Conservation (phyloP, 495 filamentous ascomycete genomes). For the Daldinia loculata region DNA sequence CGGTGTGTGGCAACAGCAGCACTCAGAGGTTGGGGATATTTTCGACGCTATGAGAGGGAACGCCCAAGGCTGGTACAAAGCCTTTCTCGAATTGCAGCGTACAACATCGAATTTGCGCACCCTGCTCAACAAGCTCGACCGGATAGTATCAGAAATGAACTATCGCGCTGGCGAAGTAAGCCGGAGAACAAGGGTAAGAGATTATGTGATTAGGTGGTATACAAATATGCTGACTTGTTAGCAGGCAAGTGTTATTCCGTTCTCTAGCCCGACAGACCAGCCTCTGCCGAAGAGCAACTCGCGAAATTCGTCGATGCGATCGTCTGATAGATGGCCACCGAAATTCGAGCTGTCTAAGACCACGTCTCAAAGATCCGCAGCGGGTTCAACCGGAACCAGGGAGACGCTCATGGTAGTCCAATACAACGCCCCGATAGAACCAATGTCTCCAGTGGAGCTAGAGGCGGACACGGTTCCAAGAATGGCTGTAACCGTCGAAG, state of each 20-base stretch:
- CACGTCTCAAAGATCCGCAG: conserved; percentile 25
- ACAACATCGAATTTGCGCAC: conserved; percentile 69
- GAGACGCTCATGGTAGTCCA: conserved; percentile 38
- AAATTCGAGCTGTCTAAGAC: conserved; percentile 27
- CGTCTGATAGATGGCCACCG: conserved; percentile 27
- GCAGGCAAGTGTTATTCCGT: conserved; percentile 32
- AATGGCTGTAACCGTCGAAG: conserved; percentile 20
- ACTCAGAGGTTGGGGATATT: conserved; percentile 66
- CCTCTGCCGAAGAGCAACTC: conserved; percentile 32
- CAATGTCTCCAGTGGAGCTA: conserved; percentile 29
- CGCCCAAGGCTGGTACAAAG: conserved; percentile 83
- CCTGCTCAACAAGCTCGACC: conserved; percentile 68
- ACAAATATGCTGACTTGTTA: conserved; percentile 16
- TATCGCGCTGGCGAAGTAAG: conserved; percentile 76
- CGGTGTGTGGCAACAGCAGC: conserved; percentile 61
- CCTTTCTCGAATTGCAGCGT: conserved; percentile 72
- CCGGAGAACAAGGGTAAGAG: conserved; percentile 64
- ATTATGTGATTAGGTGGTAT: neutral
- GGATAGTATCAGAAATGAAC: conserved; percentile 80
- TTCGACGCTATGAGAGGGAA: conserved; percentile 86
- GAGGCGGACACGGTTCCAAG: conserved; percentile 31
- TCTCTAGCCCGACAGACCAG: conserved; percentile 26
- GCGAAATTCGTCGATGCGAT: conserved; percentile 26
- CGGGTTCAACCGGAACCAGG: conserved; percentile 27
- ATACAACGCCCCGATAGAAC: conserved; percentile 30